phyloP scores from a whole-genome alignment of 768 basidiomycete genomes.

The Hericium coralloides region DNA sequence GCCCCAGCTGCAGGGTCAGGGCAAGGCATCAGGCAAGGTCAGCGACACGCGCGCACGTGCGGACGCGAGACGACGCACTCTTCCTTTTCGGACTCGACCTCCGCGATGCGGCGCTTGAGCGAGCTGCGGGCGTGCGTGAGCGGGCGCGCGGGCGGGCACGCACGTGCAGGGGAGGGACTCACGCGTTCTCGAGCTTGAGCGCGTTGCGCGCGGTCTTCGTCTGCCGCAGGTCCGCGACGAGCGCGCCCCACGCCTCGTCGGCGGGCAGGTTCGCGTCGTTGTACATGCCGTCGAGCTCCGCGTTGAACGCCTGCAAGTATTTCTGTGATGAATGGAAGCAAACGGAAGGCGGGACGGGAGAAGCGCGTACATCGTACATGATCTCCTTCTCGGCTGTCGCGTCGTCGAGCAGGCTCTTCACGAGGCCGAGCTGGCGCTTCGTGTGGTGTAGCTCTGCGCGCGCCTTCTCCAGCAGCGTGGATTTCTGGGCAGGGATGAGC shows the following conservation, averaged over 20 bases:
- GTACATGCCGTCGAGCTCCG: slow-evolving; percentile 88
- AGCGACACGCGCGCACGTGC: not conserved
- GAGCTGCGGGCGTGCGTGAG: slow-evolving; percentile 32
- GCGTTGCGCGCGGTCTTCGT: slow-evolving; percentile 72
- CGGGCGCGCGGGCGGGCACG: not conserved
- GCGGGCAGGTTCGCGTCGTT: slow-evolving; percentile 76
- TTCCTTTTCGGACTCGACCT: slow-evolving; percentile 67
- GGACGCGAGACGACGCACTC: slow-evolving; percentile 45
- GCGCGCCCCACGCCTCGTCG: slow-evolving; percentile 74
- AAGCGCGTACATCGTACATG: slow-evolving; percentile 71
- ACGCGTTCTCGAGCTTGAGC: slow-evolving; percentile 77
- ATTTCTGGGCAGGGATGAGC: slow-evolving; percentile 34
- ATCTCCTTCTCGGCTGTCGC: slow-evolving; percentile 84
- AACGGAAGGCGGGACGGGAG: not conserved
- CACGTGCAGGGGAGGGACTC: slow-evolving; percentile 22
- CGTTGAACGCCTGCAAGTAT: slow-evolving; percentile 72
- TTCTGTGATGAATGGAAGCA: not conserved
- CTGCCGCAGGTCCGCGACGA: slow-evolving; percentile 61
- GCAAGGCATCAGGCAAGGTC: not conserved
- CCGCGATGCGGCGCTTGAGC: slow-evolving; percentile 60
- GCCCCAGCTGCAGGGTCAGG: slow-evolving; percentile 48
- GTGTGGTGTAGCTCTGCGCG: slow-evolving; percentile 58
- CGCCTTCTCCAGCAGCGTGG: slow-evolving; percentile 51
- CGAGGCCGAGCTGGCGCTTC: slow-evolving; percentile 68
- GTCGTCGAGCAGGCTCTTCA: slow-evolving; percentile 70